Percentiles rank a stretch among this genome's conserved stretches.
These are phyloP conservation scores for Phialophora expanda DNA, from an alignment of 2,329 filamentous ascomycete genomes.

Conservation along the genomic window DNA sequence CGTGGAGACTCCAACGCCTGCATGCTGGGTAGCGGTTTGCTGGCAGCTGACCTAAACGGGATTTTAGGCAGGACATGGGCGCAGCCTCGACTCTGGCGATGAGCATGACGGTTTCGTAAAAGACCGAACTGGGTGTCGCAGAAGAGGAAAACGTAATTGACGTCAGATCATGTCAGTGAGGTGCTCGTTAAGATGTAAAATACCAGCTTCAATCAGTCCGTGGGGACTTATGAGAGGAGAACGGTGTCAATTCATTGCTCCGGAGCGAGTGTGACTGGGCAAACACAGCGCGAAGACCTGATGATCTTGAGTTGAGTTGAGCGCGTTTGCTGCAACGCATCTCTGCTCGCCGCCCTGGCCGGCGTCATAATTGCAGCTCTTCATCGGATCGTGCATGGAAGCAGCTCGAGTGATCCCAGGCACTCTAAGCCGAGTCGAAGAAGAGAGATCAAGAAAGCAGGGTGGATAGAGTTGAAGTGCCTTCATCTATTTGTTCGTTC, in stretches of 20 bases:
- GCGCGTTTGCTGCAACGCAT: neutral
- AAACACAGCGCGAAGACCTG: neutral
- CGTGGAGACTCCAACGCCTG: too few species aligned
- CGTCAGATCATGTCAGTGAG: too few species aligned
- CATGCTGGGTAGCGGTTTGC: too few species aligned
- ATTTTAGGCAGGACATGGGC: too few species aligned
- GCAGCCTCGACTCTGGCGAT: neutral
- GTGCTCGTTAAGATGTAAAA: neutral
- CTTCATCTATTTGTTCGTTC: neutral
- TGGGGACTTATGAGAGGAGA: neutral
- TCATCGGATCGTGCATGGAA: neutral
- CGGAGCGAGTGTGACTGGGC: neutral
- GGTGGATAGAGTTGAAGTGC: neutral
- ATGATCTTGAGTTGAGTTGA: neutral
- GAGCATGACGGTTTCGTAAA: neutral
- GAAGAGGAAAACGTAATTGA: neutral
- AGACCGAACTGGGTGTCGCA: neutral
- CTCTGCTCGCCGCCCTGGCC: neutral
- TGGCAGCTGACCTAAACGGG: too few species aligned
- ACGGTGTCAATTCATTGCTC: neutral
- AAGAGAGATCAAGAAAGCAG: neutral
- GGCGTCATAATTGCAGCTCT: neutral
- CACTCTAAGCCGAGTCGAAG: neutral
- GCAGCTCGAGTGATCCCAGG: neutral
- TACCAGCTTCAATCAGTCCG: neutral